Conservation (phyloP, 306 rosid genomes). For the Glycine latifolia region DNA sequence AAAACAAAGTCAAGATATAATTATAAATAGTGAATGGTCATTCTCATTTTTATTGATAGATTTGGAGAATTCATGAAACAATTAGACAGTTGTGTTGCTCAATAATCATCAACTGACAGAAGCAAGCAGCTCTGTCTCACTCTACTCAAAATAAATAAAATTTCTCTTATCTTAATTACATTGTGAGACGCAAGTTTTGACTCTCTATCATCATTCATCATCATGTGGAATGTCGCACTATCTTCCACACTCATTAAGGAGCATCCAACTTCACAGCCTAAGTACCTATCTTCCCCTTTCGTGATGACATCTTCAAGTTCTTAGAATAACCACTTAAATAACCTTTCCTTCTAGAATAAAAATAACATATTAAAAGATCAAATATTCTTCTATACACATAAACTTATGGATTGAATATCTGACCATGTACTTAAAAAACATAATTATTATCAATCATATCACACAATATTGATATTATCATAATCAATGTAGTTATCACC, state of each 20-base stretch:
- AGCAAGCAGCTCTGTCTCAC: background rate
- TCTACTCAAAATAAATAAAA: slow-evolving; percentile 1
- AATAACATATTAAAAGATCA: too few species aligned
- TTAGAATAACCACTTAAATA: background rate
- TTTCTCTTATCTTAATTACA: background rate
- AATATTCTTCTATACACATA: too few species aligned
- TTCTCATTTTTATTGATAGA: slow-evolving; percentile 7
- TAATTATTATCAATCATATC: too few species aligned
- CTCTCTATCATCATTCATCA: background rate
- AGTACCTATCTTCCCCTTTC: background rate
- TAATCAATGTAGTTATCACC: background rate
- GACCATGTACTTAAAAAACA: too few species aligned
- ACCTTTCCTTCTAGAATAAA: background rate
- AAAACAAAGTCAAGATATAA: background rate
- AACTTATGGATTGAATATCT: too few species aligned
- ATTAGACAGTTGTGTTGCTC: background rate
- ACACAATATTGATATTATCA: too few species aligned
- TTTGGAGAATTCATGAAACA: background rate
- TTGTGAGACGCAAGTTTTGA: too few species aligned
- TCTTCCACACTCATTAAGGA: background rate
- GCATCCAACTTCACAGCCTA: background rate
- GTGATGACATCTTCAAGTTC: background rate
- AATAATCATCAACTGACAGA: slow-evolving; percentile 2
- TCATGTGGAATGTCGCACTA: slow-evolving; percentile 6
- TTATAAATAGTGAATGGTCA: background rate